These are phyloP conservation scores for Aspergillus bridgeri DNA, from an alignment of 495 filamentous ascomycete species.

Conservation along the genomic window DNA sequence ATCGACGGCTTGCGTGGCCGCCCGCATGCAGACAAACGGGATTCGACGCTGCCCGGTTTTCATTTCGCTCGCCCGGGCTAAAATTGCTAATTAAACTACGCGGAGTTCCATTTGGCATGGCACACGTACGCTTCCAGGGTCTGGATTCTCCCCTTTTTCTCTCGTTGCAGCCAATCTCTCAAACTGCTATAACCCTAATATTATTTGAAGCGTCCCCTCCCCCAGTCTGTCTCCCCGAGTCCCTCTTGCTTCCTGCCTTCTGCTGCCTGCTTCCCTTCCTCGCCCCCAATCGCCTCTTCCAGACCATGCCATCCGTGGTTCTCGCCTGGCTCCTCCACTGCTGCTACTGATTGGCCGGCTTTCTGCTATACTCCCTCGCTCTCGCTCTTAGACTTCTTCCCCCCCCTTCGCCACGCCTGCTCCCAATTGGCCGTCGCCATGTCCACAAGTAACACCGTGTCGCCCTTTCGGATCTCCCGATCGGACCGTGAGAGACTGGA, in stretches of 20 bases:
- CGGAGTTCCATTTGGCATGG: background rate
- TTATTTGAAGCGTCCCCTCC: background rate
- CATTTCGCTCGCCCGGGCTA: background rate
- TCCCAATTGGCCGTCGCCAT: constrained; percentile 16
- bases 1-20: constrained; percentile 29
- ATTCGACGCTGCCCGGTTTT: background rate
- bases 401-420: background rate
- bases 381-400: background rate
- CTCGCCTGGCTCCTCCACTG: background rate
- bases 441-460: constrained; percentile 26
- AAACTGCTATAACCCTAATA: background rate
- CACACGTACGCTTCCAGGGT: background rate
- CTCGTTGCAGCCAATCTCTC: too few relatives aligned
- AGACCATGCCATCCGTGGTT: constrained; percentile 28
- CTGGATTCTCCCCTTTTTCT: background rate
- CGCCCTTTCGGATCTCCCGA: constrained; percentile 46
- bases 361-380: too few relatives aligned
- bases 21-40: constrained; percentile 16
- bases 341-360: constrained; percentile 13
- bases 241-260: background rate
- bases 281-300: constrained; percentile 2
- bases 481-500: constrained; percentile 37
- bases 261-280: background rate
- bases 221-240: background rate
- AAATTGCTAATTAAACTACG: background rate